Percentiles rank a stretch among this genome's conserved stretches.
These are phyloP conservation scores for Tetragonia tetragonoides DNA, from an alignment of 148 eudicot species.

Conservation along the genomic window DNA sequence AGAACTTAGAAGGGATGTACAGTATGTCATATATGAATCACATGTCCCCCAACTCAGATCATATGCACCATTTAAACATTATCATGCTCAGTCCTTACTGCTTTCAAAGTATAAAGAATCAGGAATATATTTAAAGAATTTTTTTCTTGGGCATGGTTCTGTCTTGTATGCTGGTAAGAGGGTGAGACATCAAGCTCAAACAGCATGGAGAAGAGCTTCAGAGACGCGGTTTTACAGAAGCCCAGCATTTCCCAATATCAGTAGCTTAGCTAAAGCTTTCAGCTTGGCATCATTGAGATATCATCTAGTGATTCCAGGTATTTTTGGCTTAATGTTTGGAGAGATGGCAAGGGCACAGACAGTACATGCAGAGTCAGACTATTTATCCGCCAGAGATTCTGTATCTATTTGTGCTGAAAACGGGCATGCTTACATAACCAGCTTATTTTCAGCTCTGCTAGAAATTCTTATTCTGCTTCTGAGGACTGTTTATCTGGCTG, in stretches of 20 bases:
- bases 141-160: constrained; percentile 15
- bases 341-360: constrained; percentile 25
- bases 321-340: constrained; percentile 34
- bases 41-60: constrained; percentile 12
- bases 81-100: constrained; percentile 12
- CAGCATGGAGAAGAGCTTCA: constrained; percentile 31
- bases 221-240: constrained; percentile 15
- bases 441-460: constrained; percentile 13
- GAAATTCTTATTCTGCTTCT: constrained; percentile 32
- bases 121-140: constrained; percentile 8
- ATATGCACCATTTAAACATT: constrained; percentile 13
- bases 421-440: constrained; percentile 28
- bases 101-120: constrained; percentile 20
- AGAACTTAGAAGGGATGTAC: constrained; percentile 19
- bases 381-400: constrained; percentile 18
- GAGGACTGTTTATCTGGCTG: constrained; percentile 34
- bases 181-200: constrained; percentile 33
- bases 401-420: constrained; percentile 25
- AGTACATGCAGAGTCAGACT: constrained; percentile 29
- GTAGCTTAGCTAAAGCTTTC: constrained; percentile 38
- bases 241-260: constrained; percentile 6
- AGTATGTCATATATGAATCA: constrained; percentile 10
- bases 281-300: constrained; percentile 38
- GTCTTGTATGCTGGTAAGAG: constrained; percentile 19
- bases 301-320: constrained; percentile 32